Base-by-base conservation (phyloP, 106 monocot species). In the Posidonia australis region DNA sequence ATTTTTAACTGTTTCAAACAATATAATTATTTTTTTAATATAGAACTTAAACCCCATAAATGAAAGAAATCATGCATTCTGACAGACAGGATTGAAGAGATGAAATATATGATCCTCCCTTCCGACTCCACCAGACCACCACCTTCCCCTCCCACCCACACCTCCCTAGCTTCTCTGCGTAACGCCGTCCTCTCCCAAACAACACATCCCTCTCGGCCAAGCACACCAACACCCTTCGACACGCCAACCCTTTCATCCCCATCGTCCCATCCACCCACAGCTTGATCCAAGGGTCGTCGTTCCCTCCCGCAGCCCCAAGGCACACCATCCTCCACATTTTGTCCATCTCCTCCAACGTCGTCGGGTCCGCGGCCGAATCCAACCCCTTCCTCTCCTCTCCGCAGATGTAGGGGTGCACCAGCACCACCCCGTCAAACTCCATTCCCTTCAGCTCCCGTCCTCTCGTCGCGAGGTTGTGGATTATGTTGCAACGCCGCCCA, bases 351-450 rank as follows among this genome's bases (percentile, higher is more conserved):
- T 76, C 65, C 54, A 18, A 12, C 19, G 30, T 60, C 62, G 65
- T 63, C 32, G 46, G 9, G 24, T 10, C 49, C 21, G 46, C 5
- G 0, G 73, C 67, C 18, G 52, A 51, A 75, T 81, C 84, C 63
- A 13, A 18, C 47, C 69, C 72, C 18, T 77, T 63, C 9, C 67
- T 53, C 26, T 63, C 68, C 47, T 54, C 65, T 44, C 80, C 87
- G 80, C 80, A 80, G 57, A 87, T 84, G 64, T 70, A 84, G 1
- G 84, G 79, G 68, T 88, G 76, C 21, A 74, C 56, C 22, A 84
- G 47, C 4, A 72, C 63, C 45, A 81, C 14, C 56, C 81, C 88
- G 63, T 72, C 58, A 14, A 88, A 51, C 47, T 56, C 44, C 32
- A 62, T 20, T 10, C 64, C 67, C 27, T n/a, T 55, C 14, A 36